Base-by-base conservation (phyloP, 2,329 filamentous ascomycete species). In the Fusarium nisikadoi region DNA sequence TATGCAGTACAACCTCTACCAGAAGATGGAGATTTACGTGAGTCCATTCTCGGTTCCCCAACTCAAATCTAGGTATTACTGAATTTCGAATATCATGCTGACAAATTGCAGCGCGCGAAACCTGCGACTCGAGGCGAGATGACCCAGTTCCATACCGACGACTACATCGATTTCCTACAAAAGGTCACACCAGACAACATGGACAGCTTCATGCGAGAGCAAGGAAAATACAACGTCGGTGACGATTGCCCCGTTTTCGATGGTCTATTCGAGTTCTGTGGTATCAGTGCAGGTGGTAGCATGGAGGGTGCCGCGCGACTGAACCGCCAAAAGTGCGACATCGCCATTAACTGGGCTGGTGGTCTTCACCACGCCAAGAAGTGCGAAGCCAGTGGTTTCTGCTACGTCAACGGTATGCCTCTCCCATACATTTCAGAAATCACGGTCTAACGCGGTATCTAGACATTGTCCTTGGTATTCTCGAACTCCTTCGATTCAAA, bases 101-200 rank as follows among this genome's bases (percentile, higher is more conserved):
- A 86, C 86, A 76, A 41, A 13, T 19, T 8, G 23, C 77, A 94
- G 92, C 91, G 93, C 70, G 93, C 93, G 60, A 95, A 95, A 85
- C 93, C 94, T 14, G 96, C 96, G 20, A 95, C 92, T 35, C 90
- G 92, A 73, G 92, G 96, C 76, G 95, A 98, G 81, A 93, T 99
- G 87, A 93, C 92, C 59, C 93, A 96, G 70, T 99, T 98, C 79
- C 96, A 99, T 81, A 96, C 94, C 56, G 90, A 93, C 79, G 95
- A 98, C 78, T 99, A 99, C 82, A 94, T 99, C 72, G 94, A 97
- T 61, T 99, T 98, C 79, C 86, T 99, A 23, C 93, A 88, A 84
- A 97, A 97, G 77, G 96, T 99, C 61, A 98, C 96, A 0, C 97
- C 96, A 3, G 96, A 99, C 84, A 99, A 99, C 80, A 98, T 98